phyloP scores from a whole-genome alignment of 306 rosid species.

The Potentilla sterilis region DNA sequence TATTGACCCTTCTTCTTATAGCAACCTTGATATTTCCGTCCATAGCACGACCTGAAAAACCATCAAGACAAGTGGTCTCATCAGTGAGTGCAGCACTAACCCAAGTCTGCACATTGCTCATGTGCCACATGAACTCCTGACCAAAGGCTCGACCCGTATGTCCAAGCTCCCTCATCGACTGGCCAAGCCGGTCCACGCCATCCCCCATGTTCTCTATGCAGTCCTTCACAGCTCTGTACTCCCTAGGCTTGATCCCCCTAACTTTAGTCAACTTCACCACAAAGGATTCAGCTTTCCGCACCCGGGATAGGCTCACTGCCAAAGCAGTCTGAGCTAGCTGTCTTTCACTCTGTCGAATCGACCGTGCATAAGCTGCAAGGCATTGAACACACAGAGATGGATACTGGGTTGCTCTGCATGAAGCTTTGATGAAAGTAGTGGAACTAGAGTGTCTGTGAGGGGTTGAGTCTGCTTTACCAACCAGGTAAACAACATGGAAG shows the following conservation, averaged over 20 bases:
- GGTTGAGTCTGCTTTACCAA: slow-evolving; percentile 22
- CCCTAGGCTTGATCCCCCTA: slow-evolving; percentile 41
- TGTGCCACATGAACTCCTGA: slow-evolving; percentile 62
- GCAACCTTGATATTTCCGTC: slow-evolving; percentile 50
- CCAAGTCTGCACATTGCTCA: slow-evolving; percentile 90
- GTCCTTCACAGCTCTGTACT: slow-evolving; percentile 58
- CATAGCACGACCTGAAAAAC: slow-evolving; percentile 40
- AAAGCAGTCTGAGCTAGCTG: slow-evolving; percentile 60
- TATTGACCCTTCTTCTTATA: slow-evolving; percentile 36
- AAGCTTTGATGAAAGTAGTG: slow-evolving; percentile 48
- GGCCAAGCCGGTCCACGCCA: slow-evolving; percentile 51
- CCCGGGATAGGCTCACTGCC: slow-evolving; percentile 58
- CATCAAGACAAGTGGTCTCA: slow-evolving; percentile 74
- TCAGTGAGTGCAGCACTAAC: slow-evolving; percentile 79
- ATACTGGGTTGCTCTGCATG: slow-evolving; percentile 59
- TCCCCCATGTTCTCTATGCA: slow-evolving; percentile 76
- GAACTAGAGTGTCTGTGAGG: slow-evolving; percentile 26
- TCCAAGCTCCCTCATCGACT: slow-evolving; percentile 59
- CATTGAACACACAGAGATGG: slow-evolving; percentile 54
- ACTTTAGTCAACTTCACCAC: slow-evolving; percentile 46
- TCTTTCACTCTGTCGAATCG: slow-evolving; percentile 47
- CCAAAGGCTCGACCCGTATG: slow-evolving; percentile 37
- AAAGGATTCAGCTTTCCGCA: slow-evolving; percentile 38
- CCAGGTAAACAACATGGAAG: slow-evolving; percentile 25
- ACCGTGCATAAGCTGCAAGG: slow-evolving; percentile 42